A percentile compares a stretch with the other conserved stretches of the same genome.
These are phyloP conservation scores for Anacardium occidentale DNA, from an alignment of 345 rosid genomes.

Conservation along the genomic window DNA sequence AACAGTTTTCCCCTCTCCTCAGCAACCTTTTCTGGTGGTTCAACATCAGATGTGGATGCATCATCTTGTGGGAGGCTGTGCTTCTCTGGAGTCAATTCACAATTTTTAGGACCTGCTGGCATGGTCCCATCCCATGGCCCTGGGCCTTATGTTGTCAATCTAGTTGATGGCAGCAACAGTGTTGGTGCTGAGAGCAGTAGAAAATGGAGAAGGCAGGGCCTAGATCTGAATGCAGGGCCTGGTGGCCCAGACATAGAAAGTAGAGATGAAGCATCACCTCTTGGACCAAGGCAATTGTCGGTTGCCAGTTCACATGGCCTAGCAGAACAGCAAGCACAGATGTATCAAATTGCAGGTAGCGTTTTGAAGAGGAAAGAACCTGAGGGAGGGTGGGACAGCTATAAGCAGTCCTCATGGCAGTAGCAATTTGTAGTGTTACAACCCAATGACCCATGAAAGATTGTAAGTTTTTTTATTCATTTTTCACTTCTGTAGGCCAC, in stretches of 20 bases:
- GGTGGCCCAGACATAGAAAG: constrained; percentile 58
- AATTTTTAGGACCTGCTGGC: constrained; percentile 52
- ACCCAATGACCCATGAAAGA: constrained; percentile 26
- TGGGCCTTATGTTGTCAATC: constrained; percentile 57
- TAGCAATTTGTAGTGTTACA: constrained; percentile 32
- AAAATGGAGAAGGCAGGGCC: constrained; percentile 66
- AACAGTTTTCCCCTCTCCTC: constrained; percentile 55
- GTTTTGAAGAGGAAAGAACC: constrained; percentile 74
- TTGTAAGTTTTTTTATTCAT: constrained; percentile 34
- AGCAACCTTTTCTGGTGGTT: constrained; percentile 53
- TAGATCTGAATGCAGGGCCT: constrained; percentile 84
- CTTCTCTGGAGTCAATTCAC: constrained; percentile 62
- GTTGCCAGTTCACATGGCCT: constrained; percentile 45
- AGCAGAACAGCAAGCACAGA: constrained; percentile 64
- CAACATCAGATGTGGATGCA: constrained; percentile 65
- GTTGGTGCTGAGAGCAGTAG: constrained; percentile 42
- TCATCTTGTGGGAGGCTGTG: constrained; percentile 54
- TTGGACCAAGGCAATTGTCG: constrained; percentile 48
- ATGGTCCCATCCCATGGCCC: constrained; percentile 48
- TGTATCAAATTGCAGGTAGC: constrained; percentile 51
- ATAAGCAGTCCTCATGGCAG: constrained; percentile 74
- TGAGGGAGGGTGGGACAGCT: constrained; percentile 85
- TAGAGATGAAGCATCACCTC: constrained; percentile 52
- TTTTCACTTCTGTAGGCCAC: not conserved
- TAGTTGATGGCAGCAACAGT: constrained; percentile 48